These are phyloP conservation scores for Sugiyamaella castrensis DNA, from an alignment of 1,139 yeast genomes.

Conservation along the genomic window DNA sequence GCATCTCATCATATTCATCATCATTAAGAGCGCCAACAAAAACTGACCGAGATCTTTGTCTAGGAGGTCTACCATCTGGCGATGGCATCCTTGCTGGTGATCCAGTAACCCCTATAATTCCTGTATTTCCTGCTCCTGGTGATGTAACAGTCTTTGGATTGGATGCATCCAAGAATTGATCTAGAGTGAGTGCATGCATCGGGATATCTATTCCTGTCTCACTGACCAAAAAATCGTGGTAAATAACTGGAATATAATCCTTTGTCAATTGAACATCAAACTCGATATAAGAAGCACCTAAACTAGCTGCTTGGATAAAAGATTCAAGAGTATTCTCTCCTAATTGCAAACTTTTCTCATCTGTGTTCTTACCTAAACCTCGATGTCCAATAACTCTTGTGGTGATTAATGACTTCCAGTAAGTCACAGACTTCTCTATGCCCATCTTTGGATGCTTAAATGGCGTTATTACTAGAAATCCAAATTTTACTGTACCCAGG, in stretches of 20 bases:
- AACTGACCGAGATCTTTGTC: constrained; percentile 32
- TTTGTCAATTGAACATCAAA: constrained; percentile 97
- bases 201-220: constrained; percentile 97
- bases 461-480: constrained; percentile 67
- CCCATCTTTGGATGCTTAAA: constrained; percentile 71
- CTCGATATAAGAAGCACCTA: constrained; percentile 76
- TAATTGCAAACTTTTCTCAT: constrained; percentile 75
- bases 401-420: constrained; percentile 87
- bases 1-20: constrained; percentile 37
- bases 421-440: constrained; percentile 69
- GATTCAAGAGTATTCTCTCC: constrained; percentile 97
- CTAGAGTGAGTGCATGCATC: constrained; percentile 87
- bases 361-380: constrained; percentile 86
- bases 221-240: constrained; percentile 92
- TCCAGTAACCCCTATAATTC: constrained; percentile 5
- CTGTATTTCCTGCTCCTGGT: background rate
- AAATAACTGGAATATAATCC: constrained; percentile 86
- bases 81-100: constrained; percentile 16
- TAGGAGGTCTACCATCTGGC: constrained; percentile 17
- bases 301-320: constrained; percentile 92
- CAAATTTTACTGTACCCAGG: constrained; percentile 75
- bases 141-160: constrained; percentile 4
- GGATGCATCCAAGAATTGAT: constrained; percentile 66
- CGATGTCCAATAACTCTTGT: constrained; percentile 96
- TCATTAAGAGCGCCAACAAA: constrained; percentile 26